Percentiles rank a stretch among this genome's conserved stretches.
phyloP scores from a whole-genome alignment of 1,284 basidiomycete species.

The Rhodotorula sp. region DNA sequence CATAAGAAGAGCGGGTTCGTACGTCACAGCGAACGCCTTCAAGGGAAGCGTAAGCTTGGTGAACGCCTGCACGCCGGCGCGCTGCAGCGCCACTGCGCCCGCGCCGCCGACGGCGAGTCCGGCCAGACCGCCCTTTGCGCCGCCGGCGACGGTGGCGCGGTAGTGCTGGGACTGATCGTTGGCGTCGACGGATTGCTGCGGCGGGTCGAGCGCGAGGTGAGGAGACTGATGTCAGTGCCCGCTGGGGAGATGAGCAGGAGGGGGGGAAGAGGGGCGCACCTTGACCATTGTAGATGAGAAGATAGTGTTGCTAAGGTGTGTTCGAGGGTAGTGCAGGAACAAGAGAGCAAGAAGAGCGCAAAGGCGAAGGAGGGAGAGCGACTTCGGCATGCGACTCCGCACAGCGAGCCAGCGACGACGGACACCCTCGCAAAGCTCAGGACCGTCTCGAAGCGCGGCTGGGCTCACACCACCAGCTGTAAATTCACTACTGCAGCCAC shows the following conservation, averaged over 20 bases:
- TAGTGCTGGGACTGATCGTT: slow-evolving; percentile 25
- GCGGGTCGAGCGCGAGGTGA: not conserved
- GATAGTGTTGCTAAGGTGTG: not conserved
- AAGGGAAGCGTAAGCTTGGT: slow-evolving; percentile 34
- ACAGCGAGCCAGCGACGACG: not conserved
- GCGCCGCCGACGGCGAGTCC: slow-evolving; percentile 21
- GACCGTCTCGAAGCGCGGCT: too few relatives aligned
- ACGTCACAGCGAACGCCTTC: slow-evolving; percentile 41
- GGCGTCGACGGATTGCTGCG: not conserved
- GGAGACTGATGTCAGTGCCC: slow-evolving; percentile 1
- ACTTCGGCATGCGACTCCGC: not conserved
- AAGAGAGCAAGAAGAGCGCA: not conserved
- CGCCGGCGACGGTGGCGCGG: slow-evolving; percentile 26
- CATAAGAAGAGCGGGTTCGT: not conserved
- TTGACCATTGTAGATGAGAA: slow-evolving; percentile 1
- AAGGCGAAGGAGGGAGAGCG: not conserved
- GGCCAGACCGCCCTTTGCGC: slow-evolving; percentile 17
- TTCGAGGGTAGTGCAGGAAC: not conserved
- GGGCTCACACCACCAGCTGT: too few relatives aligned
- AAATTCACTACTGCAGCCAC: too few relatives aligned
- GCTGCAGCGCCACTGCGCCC: slow-evolving; percentile 27
- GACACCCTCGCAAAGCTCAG: too few relatives aligned
- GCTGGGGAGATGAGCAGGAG: not conserved
- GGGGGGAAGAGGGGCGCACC: not conserved
- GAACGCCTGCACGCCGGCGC: slow-evolving; percentile 26